These are phyloP conservation scores for Mycosphaerella sp. DNA, from an alignment of 2,329 filamentous ascomycete species.

Conservation along the genomic window DNA sequence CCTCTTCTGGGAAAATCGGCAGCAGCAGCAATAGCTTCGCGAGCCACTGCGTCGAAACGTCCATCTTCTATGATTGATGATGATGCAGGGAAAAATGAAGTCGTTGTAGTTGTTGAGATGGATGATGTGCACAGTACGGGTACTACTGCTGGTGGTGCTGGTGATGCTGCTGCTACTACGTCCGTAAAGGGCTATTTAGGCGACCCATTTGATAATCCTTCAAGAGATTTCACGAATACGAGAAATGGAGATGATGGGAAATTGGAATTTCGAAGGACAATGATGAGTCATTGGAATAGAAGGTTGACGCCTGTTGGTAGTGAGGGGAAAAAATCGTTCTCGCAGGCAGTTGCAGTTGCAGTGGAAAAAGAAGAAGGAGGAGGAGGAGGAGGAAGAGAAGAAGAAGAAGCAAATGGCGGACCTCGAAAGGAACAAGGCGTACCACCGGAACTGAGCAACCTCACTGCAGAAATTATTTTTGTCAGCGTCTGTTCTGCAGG, in stretches of 20 bases:
- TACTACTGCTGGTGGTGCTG: background rate
- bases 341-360: constrained; percentile 7
- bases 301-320: constrained; percentile 9
- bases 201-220: constrained; percentile 18
- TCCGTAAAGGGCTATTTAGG: constrained; percentile 7
- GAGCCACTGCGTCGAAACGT: constrained; percentile 2
- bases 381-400: background rate
- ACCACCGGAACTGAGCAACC: constrained; percentile 37
- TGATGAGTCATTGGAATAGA: constrained; percentile 8
- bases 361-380: constrained; percentile 7
- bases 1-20: constrained; percentile 13
- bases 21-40: background rate
- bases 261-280: constrained; percentile 9
- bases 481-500: constrained; percentile 40
- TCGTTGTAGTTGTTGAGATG: constrained; percentile 3
- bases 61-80: constrained; percentile 9
- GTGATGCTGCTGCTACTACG: too few relatives aligned
- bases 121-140: constrained; percentile 2
- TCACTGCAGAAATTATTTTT: constrained; percentile 38
- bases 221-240: constrained; percentile 14
- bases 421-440: constrained; percentile 20
- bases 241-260: constrained; percentile 5
- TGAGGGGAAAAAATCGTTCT: constrained; percentile 13
- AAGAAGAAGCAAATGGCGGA: constrained; percentile 1
- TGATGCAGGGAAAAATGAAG: background rate